phyloP scores from a whole-genome alignment of 1,139 yeast genomes.

The Entelexis sorbosivorans region DNA sequence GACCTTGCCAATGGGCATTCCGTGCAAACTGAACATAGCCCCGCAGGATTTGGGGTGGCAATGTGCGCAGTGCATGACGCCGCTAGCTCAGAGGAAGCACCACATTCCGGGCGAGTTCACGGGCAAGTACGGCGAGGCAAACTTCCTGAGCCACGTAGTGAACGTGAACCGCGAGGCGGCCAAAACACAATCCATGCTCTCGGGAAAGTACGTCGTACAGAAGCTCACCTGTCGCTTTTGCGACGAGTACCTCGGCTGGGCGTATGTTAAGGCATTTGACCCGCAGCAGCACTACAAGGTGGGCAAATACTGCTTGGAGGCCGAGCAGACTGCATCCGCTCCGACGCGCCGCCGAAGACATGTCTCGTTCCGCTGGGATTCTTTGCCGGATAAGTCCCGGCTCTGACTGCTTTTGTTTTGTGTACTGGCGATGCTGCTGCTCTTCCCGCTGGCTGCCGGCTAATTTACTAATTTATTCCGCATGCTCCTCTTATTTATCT shows the following conservation, averaged over 20 bases:
- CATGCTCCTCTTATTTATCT: not conserved
- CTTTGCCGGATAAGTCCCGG: not conserved
- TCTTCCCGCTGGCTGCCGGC: not conserved
- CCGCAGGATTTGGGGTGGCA: constrained; percentile 30
- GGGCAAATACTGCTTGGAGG: constrained; percentile 40
- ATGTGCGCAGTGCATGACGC: constrained; percentile 34
- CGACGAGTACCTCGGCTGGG: constrained; percentile 59
- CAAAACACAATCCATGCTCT: constrained; percentile 44
- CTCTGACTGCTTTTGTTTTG: not conserved
- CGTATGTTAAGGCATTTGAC: constrained; percentile 50
- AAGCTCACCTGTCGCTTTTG: constrained; percentile 62
- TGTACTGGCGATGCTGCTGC: too few relatives aligned
- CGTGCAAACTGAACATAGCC: constrained; percentile 26
- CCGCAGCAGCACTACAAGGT: constrained; percentile 58
- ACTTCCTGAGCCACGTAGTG: constrained; percentile 23
- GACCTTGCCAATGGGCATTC: constrained; percentile 20
- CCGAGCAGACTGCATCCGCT: not conserved
- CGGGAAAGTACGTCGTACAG: constrained; percentile 59
- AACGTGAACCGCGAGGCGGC: constrained; percentile 30
- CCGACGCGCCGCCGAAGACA: not conserved
- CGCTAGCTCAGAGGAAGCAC: constrained; percentile 31
- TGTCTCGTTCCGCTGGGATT: not conserved
- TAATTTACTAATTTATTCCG: not conserved
- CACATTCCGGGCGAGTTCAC: constrained; percentile 30
- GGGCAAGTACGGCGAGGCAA: constrained; percentile 21